phyloP scores from a whole-genome alignment of 1,284 basidiomycete species.

The Boletus semigastroideus region DNA sequence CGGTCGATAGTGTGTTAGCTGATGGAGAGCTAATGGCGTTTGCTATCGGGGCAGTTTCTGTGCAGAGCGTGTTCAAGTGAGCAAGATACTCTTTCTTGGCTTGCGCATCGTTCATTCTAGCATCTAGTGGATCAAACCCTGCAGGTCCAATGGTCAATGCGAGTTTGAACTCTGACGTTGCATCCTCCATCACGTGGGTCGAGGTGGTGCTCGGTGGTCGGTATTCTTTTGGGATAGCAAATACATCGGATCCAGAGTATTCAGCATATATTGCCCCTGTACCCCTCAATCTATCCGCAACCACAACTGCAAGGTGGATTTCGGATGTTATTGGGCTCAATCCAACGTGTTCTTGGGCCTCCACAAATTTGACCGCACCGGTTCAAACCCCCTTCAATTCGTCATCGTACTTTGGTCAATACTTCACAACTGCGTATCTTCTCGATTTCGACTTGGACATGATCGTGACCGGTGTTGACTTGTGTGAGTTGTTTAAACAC shows the following conservation, averaged over 20 bases:
- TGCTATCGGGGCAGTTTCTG: slow-evolving; percentile 19
- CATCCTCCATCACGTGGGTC: slow-evolving; percentile 24
- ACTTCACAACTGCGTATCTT: slow-evolving; percentile 16
- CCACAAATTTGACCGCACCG: slow-evolving; percentile 24
- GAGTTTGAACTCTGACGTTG: slow-evolving; percentile 13
- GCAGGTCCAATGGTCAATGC: not conserved
- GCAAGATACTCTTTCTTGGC: not conserved
- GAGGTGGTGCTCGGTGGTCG: slow-evolving; percentile 24
- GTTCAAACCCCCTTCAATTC: slow-evolving; percentile 18
- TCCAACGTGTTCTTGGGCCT: slow-evolving; percentile 28
- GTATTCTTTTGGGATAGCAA: slow-evolving; percentile 20
- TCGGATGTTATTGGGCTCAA: slow-evolving; percentile 29
- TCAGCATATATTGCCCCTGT: slow-evolving; percentile 19
- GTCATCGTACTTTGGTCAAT: not conserved
- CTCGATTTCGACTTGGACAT: slow-evolving; percentile 22
- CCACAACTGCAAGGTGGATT: slow-evolving; percentile 28
- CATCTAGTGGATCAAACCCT: slow-evolving; percentile 10
- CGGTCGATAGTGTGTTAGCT: slow-evolving; percentile 20
- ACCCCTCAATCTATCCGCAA: slow-evolving; percentile 17
- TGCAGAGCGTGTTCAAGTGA: slow-evolving; percentile 28
- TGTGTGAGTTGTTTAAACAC: slow-evolving; percentile 10
- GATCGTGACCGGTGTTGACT: not conserved
- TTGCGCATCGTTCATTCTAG: not conserved
- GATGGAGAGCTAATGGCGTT: slow-evolving; percentile 26
- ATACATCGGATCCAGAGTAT: slow-evolving; percentile 16